phyloP scores from a whole-genome alignment of 441 rosid genomes.

The Jatropha multifida region DNA sequence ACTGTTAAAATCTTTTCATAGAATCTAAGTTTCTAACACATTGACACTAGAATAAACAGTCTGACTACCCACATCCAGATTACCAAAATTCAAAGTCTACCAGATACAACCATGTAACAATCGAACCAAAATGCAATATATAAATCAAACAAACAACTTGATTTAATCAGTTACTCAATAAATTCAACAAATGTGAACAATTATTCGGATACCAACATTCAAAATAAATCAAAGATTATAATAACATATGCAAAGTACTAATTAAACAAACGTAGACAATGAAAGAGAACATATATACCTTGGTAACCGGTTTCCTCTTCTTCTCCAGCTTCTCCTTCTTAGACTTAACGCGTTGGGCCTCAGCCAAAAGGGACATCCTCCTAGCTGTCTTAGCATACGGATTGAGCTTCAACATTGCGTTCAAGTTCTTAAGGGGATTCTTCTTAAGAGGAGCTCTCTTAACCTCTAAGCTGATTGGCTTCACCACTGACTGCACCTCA shows the following conservation, averaged over 20 bases:
- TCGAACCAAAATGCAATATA: too few species aligned
- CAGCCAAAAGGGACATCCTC: constrained; percentile 93
- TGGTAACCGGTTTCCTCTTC: constrained; percentile 66
- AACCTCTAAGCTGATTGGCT: constrained; percentile 65
- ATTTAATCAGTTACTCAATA: too few species aligned
- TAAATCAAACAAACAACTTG: too few species aligned
- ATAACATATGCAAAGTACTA: neutral
- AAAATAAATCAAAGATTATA: too few species aligned
- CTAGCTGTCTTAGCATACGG: constrained; percentile 92
- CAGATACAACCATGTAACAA: too few species aligned
- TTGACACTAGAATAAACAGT: too few species aligned
- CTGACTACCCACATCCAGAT: too few species aligned
- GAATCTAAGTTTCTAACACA: too few species aligned
- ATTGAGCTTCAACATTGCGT: constrained; percentile 73
- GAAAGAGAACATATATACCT: constrained; percentile 45
- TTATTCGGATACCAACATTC: too few species aligned
- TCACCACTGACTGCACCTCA: constrained; percentile 91
- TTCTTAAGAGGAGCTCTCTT: constrained; percentile 88
- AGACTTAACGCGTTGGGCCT: constrained; percentile 80
- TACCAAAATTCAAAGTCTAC: too few species aligned
- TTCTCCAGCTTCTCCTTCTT: constrained; percentile 95
- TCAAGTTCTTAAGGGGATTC: constrained; percentile 87
- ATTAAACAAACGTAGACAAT: neutral
- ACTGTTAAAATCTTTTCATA: too few species aligned
- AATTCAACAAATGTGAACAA: too few species aligned